Percentiles rank a stretch among this genome's conserved stretches.
Evolutionary conservation across 2,329 filamentous ascomycete species (phyloP).

Genomic region (Tolypocladium amazonense): DNA sequence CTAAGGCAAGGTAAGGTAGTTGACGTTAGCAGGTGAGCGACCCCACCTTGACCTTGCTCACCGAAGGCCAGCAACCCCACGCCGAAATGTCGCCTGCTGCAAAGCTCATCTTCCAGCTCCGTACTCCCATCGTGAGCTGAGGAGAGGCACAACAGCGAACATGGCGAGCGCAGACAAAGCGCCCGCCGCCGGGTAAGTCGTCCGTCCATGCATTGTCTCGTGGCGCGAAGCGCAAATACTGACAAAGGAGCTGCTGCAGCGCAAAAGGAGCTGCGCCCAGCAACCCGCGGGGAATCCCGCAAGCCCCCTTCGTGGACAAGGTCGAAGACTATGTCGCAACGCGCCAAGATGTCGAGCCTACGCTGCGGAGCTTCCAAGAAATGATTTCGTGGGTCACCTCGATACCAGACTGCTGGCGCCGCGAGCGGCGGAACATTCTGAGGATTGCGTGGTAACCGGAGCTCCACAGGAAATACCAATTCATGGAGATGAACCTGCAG

Average conservation of each 20-base stretch:
- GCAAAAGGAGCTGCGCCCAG: conserved; percentile 44
- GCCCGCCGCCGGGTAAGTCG: conserved; percentile 20
- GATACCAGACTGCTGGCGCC: not conserved
- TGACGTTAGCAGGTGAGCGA: not conserved
- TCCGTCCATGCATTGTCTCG: too few relatives aligned
- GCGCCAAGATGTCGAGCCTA: conserved; percentile 68
- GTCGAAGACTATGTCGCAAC: conserved; percentile 80
- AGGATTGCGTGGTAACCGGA: conserved; percentile 1
- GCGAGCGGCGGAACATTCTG: not conserved
- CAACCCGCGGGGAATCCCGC: conserved; percentile 75
- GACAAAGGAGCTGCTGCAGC: conserved; percentile 5
- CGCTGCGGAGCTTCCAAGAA: conserved; percentile 76
- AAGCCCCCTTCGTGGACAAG: conserved; percentile 76
- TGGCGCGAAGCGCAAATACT: not conserved
- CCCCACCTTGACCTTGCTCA: conserved; percentile 17
- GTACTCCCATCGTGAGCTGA: conserved; percentile 10
- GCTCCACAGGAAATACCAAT: conserved; percentile 80
- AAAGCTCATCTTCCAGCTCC: conserved; percentile 15
- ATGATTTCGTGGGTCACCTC: conserved; percentile 68
- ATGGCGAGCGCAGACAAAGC: conserved; percentile 33
- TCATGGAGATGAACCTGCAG: conserved; percentile 95
- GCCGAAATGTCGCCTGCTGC: conserved; percentile 18
- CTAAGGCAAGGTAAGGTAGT: too few relatives aligned
- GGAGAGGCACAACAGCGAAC: conserved; percentile 11
- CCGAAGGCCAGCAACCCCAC: conserved; percentile 17